Conservation (phyloP, 1,284 basidiomycete genomes). For the Ustilago xerochloae region DNA sequence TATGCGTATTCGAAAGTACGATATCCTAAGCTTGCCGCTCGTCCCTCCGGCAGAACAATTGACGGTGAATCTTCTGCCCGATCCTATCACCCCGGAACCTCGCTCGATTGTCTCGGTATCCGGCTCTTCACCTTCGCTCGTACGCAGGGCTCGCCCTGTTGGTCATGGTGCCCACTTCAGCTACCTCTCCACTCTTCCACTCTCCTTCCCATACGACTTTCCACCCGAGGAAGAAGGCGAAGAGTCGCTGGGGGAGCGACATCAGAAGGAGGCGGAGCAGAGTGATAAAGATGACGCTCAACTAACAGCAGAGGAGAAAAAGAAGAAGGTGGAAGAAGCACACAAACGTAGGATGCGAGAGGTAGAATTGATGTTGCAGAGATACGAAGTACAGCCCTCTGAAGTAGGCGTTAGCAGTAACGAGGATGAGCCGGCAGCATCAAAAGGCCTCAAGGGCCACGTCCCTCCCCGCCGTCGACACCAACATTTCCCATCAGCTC, state of each 20-base stretch:
- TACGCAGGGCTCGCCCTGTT: constrained; percentile 78
- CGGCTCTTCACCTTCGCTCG: constrained; percentile 61
- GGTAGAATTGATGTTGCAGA: constrained; percentile 54
- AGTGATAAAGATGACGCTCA: constrained; percentile 26
- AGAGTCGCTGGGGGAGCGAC: constrained; percentile 39
- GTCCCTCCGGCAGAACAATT: constrained; percentile 74
- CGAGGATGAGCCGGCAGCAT: neutral
- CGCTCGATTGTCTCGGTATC: constrained; percentile 72
- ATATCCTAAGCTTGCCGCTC: constrained; percentile 73
- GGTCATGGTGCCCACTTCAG: constrained; percentile 79
- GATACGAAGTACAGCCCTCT: constrained; percentile 52
- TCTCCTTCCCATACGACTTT: constrained; percentile 86
- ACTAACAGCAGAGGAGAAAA: constrained; percentile 34
- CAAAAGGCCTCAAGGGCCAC: constrained; percentile 24
- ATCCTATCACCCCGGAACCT: constrained; percentile 73
- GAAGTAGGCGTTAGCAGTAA: neutral
- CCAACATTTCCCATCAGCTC: constrained; percentile 58
- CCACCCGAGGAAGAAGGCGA: constrained; percentile 59
- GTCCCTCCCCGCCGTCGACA: constrained; percentile 42
- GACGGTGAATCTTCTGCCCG: constrained; percentile 78
- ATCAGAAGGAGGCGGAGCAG: constrained; percentile 29
- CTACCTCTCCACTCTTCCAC: constrained; percentile 82
- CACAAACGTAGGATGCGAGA: constrained; percentile 57
- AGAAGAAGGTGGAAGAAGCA: constrained; percentile 26
- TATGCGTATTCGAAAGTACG: constrained; percentile 27